phyloP scores from a whole-genome alignment of 2,329 filamentous ascomycete genomes.

The Pseudopithomyces chartarum region DNA sequence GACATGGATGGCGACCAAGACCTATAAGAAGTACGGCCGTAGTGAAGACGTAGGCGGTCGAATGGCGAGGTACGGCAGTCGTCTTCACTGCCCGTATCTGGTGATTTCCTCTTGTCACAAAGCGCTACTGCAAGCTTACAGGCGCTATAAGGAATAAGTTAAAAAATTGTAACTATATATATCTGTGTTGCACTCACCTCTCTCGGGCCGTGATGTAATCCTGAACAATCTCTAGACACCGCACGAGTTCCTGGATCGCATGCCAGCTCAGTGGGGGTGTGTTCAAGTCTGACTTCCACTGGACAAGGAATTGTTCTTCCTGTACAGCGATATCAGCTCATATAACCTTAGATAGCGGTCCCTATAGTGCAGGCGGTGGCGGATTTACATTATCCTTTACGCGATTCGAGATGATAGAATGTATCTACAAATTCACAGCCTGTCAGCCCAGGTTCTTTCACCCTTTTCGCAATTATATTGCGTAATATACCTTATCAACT shows the following conservation, averaged over 20 bases:
- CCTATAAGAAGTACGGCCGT: conserved; percentile 21
- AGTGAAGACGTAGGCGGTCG: conserved; percentile 15
- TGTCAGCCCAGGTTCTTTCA: conserved; percentile 5
- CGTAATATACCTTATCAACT: conserved; percentile 25
- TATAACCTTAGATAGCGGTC: conserved; percentile 16
- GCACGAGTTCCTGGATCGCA: conserved; percentile 43
- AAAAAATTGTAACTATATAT: neutral
- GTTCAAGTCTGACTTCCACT: conserved; percentile 37
- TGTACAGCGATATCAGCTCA: conserved; percentile 27
- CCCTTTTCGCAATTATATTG: neutral
- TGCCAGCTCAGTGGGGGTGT: conserved; percentile 52
- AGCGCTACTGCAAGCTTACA: neutral
- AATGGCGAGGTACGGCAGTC: conserved; percentile 30
- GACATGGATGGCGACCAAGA: conserved; percentile 31
- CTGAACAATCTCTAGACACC: conserved; percentile 49
- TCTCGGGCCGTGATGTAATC: conserved; percentile 45
- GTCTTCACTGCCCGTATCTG: conserved; percentile 16
- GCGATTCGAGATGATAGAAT: conserved; percentile 34
- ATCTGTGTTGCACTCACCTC: conserved; percentile 19
- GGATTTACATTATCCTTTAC: conserved; percentile 27
- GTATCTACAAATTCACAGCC: conserved; percentile 18
- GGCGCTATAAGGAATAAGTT: neutral
- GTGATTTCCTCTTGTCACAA: conserved; percentile 33
- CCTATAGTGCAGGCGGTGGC: neutral
- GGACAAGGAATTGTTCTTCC: conserved; percentile 51